Evolutionary conservation across 2,329 filamentous ascomycete genomes (phyloP).

Genomic region (Tolypocladium tropicale): DNA sequence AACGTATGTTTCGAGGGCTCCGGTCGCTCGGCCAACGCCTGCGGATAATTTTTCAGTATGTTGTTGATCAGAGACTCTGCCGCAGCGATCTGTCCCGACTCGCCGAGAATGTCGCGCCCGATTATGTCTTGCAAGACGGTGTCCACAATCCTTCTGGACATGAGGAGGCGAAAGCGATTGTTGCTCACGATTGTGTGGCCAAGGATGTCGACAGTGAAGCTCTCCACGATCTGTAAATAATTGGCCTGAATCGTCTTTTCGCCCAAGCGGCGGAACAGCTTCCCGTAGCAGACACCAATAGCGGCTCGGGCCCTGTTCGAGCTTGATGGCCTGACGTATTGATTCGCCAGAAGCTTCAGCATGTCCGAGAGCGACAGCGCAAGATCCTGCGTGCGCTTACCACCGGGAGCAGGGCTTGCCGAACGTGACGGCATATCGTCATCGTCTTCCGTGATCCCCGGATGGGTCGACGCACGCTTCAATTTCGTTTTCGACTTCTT

Average conservation of each 20-base stretch:
- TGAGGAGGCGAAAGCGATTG: conserved; percentile 80
- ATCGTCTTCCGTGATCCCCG: conserved; percentile 56
- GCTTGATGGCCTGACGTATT: conserved; percentile 71
- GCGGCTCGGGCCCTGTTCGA: conserved; percentile 73
- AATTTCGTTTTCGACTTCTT: conserved; percentile 59
- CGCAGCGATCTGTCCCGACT: conserved; percentile 77
- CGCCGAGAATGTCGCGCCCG: conserved; percentile 71
- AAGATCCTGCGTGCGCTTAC: conserved; percentile 62
- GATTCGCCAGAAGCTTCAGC: conserved; percentile 64
- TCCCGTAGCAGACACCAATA: conserved; percentile 78
- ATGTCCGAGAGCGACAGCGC: conserved; percentile 69
- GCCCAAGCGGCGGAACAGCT: conserved; percentile 67
- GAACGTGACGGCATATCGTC: conserved; percentile 60
- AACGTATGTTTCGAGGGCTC: conserved; percentile 85
- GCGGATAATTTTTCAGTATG: conserved; percentile 88
- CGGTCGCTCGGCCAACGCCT: conserved; percentile 72
- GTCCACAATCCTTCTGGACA: conserved; percentile 75
- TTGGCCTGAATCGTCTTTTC: conserved; percentile 74
- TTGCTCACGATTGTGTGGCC: conserved; percentile 65
- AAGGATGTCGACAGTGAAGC: conserved; percentile 71
- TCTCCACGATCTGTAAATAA: conserved; percentile 72
- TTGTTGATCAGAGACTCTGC: conserved; percentile 77
- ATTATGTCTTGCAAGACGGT: conserved; percentile 77
- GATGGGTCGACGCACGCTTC: conserved; percentile 50
- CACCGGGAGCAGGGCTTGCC: conserved; percentile 59